Evolutionary conservation across 495 filamentous ascomycete genomes (phyloP).

Genomic region (Cercophora scortea): DNA sequence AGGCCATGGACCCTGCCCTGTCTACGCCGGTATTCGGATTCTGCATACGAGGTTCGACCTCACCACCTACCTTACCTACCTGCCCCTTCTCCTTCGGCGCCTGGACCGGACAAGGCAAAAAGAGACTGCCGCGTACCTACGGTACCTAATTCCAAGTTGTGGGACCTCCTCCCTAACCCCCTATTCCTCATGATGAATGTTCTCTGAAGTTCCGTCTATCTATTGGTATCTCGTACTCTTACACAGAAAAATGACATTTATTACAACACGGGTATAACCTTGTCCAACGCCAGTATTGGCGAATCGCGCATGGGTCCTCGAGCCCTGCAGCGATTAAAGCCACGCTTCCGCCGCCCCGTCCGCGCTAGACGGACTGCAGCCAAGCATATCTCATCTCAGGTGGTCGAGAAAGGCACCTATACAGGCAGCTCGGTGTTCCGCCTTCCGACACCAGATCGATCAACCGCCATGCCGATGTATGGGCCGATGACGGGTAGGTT

Average conservation of each 20-base stretch:
- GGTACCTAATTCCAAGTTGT: not conserved
- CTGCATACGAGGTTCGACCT: not conserved
- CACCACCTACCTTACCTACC: not conserved
- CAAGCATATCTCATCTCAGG: not conserved
- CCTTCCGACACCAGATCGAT: constrained; percentile 53
- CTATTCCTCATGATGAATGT: not conserved
- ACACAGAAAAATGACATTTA: constrained; percentile 1
- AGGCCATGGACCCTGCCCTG: constrained; percentile 1
- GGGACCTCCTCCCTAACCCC: not conserved
- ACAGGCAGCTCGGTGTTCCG: constrained; percentile 75
- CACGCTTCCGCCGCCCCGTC: too few relatives aligned
- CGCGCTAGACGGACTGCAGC: too few relatives aligned
- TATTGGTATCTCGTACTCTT: constrained; percentile 1
- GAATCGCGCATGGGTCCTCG: not conserved
- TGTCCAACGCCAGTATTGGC: constrained; percentile 12
- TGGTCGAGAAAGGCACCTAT: constrained; percentile 19
- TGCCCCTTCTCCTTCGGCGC: constrained; percentile 1
- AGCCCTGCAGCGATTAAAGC: too few relatives aligned
- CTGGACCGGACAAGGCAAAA: not conserved
- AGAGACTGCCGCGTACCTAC: not conserved
- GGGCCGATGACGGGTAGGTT: constrained; percentile 81
- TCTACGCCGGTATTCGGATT: not conserved
- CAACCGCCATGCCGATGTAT: constrained; percentile 62
- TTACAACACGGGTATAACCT: constrained; percentile 19
- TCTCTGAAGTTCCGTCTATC: not conserved